Percentiles rank a stretch among this genome's conserved stretches.
Conservation (phyloP, 768 basidiomycete genomes). For the Phlebiopsis gigantea region DNA sequence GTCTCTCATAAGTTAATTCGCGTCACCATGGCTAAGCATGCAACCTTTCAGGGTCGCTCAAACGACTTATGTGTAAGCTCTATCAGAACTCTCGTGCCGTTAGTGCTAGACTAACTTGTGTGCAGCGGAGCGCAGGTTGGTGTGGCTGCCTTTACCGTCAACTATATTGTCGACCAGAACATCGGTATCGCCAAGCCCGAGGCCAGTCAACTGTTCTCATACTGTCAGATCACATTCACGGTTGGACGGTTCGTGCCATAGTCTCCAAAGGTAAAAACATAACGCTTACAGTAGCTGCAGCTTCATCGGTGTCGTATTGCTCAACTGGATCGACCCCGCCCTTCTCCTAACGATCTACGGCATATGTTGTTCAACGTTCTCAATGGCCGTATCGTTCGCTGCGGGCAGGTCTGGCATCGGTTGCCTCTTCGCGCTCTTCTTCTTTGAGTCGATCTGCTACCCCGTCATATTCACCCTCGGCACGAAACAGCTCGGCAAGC, state of each 20-base stretch:
- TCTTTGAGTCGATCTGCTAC: slow-evolving; percentile 74
- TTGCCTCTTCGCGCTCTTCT: slow-evolving; percentile 62
- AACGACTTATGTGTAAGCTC: slow-evolving; percentile 54
- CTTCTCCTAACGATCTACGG: slow-evolving; percentile 53
- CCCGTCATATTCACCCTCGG: slow-evolving; percentile 63
- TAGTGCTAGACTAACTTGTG: background rate
- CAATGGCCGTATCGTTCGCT: slow-evolving; percentile 43
- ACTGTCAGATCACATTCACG: slow-evolving; percentile 67
- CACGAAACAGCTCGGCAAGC: slow-evolving; percentile 56
- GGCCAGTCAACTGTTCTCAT: slow-evolving; percentile 64
- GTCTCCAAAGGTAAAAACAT: background rate
- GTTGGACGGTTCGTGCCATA: slow-evolving; percentile 41
- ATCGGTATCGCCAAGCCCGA: slow-evolving; percentile 44
- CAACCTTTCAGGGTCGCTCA: slow-evolving; percentile 50
- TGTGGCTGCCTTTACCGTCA: slow-evolving; percentile 64
- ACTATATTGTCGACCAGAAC: slow-evolving; percentile 62
- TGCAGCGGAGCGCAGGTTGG: slow-evolving; percentile 57
- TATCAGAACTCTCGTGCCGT: background rate
- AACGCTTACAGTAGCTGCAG: slow-evolving; percentile 25
- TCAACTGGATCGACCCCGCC: slow-evolving; percentile 63
- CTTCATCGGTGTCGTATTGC: slow-evolving; percentile 55
- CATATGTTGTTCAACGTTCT: slow-evolving; percentile 44
- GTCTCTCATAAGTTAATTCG: background rate
- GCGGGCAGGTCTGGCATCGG: slow-evolving; percentile 51
- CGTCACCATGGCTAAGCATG: background rate